These are phyloP conservation scores for Monilinia laxa DNA, from an alignment of 2,329 filamentous ascomycete species.

Conservation along the genomic window DNA sequence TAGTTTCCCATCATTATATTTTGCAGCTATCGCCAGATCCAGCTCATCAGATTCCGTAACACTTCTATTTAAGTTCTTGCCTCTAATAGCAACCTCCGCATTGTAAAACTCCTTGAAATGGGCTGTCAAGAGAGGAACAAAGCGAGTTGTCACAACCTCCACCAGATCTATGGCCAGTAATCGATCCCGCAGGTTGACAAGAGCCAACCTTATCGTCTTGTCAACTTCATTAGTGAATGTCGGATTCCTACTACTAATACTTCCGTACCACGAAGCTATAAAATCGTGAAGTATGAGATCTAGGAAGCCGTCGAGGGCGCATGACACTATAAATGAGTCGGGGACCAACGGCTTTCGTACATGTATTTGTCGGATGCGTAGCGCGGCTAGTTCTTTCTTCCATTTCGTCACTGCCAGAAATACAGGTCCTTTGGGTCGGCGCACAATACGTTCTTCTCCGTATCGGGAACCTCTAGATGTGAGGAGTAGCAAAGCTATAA, in stretches of 20 bases:
- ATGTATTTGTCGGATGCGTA: conserved; percentile 67
- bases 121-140: conserved; percentile 83
- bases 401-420: conserved; percentile 66
- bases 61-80: conserved; percentile 81
- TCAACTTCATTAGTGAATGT: conserved; percentile 87
- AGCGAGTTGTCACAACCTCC: conserved; percentile 74
- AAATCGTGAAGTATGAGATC: conserved; percentile 79
- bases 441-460: conserved; percentile 44
- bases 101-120: conserved; percentile 91
- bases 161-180: conserved; percentile 77
- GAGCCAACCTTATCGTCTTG: conserved; percentile 68
- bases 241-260: conserved; percentile 76
- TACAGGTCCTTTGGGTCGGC: conserved; percentile 49
- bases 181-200: conserved; percentile 69
- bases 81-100: conserved; percentile 82
- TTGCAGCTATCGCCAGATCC: conserved; percentile 91
- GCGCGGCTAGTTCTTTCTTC: conserved; percentile 65
- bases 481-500: conserved; percentile 60
- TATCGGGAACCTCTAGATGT: conserved; percentile 55
- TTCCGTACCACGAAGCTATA: conserved; percentile 81
- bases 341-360: conserved; percentile 69
- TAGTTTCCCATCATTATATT: conserved; percentile 84
- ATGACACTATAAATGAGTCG: conserved; percentile 73
- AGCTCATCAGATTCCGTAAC: conserved; percentile 96
- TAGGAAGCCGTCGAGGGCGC: conserved; percentile 76